A percentile compares a stretch with the other conserved stretches of the same genome.
Conservation (phyloP, 2,329 filamentous ascomycete genomes). For the Didymella segeticola region DNA sequence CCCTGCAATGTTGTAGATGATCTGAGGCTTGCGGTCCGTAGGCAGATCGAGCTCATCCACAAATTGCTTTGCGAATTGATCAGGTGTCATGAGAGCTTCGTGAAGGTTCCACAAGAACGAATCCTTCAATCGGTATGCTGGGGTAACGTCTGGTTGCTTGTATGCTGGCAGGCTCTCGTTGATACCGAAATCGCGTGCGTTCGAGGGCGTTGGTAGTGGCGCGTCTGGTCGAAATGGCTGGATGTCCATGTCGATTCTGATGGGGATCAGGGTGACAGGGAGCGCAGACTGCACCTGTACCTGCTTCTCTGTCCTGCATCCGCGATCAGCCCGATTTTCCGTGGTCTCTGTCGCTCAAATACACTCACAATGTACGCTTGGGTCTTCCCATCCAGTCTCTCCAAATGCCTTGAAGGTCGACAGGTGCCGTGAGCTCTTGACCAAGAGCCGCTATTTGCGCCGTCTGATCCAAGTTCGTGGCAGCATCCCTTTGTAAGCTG, state of each 20-base stretch:
- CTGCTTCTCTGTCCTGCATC: constrained; percentile 63
- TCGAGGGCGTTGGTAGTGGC: constrained; percentile 68
- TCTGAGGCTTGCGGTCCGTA: constrained; percentile 65
- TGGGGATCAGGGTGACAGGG: constrained; percentile 89
- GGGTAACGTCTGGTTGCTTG: constrained; percentile 77
- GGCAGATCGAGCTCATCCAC: constrained; percentile 94
- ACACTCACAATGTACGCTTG: constrained; percentile 56
- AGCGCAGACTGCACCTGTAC: constrained; percentile 73
- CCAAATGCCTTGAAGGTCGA: constrained; percentile 89
- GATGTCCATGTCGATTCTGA: constrained; percentile 94
- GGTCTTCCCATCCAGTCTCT: constrained; percentile 92
- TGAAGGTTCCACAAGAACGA: constrained; percentile 98
- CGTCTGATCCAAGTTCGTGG: constrained; percentile 63
- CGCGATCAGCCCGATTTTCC: constrained; percentile 15
- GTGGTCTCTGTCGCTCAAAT: not conserved
- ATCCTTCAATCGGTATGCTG: constrained; percentile 88
- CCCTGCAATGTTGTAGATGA: constrained; percentile 83
- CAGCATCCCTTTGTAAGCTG: constrained; percentile 72
- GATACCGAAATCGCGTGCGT: constrained; percentile 63
- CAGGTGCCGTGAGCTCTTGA: constrained; percentile 79
- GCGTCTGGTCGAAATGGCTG: constrained; percentile 74
- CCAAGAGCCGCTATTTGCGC: constrained; percentile 78
- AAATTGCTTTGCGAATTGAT: constrained; percentile 89
- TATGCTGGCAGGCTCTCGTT: constrained; percentile 81
- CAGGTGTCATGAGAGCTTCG: constrained; percentile 90